These are phyloP conservation scores for Herpetospermum pedunculosum DNA, from an alignment of 306 rosid genomes.

Conservation along the genomic window DNA sequence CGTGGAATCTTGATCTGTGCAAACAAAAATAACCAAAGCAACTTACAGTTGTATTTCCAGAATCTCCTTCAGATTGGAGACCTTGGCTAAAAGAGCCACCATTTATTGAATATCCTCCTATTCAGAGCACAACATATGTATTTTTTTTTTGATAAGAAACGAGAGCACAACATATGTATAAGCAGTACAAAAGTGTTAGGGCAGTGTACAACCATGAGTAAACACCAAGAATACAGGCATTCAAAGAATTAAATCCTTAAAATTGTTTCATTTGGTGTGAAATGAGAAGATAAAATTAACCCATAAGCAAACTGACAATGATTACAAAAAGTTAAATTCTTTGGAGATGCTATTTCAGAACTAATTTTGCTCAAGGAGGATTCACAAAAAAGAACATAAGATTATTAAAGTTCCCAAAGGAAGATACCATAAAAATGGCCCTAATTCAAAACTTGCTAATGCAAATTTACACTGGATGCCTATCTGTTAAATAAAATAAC, in stretches of 20 bases:
- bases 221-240: not conserved
- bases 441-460: not conserved
- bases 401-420: not conserved
- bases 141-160: too few species aligned
- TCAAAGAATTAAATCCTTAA: not conserved
- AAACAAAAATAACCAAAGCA: not conserved
- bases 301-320: not conserved
- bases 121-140: not conserved
- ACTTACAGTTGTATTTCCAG: slow-evolving; percentile 89
- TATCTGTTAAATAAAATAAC: not conserved
- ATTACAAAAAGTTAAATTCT: not conserved
- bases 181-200: not conserved
- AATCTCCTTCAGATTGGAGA: slow-evolving; percentile 60
- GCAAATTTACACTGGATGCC: not conserved
- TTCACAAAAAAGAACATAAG: not conserved
- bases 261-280: not conserved
- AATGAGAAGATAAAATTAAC: not conserved
- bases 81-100: slow-evolving; percentile 60
- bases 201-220: not conserved
- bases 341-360: not conserved
- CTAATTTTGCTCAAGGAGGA: not conserved
- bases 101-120: slow-evolving; percentile 68
- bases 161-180: not conserved
- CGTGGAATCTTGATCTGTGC: not conserved
- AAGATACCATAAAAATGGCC: not conserved